Percentiles rank a stretch among this genome's conserved stretches.
Evolutionary conservation across 768 basidiomycete species (phyloP).

Genomic region (Fibroporia radiculosa): DNA sequence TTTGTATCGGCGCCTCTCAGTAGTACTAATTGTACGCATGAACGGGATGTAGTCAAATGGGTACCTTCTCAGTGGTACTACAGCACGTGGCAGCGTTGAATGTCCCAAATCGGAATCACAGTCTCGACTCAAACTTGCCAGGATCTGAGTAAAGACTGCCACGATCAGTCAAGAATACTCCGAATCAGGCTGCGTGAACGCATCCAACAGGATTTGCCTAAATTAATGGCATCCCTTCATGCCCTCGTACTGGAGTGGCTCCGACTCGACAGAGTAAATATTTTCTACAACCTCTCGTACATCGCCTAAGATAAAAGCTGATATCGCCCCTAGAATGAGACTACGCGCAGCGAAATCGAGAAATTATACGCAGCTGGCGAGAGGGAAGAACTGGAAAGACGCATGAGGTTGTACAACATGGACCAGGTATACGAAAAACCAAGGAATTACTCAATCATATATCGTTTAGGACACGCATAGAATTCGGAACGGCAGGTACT

Average conservation of each 20-base stretch:
- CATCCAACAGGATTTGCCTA: neutral
- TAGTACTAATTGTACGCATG: neutral
- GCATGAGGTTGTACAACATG: constrained; percentile 40
- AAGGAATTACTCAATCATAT: neutral
- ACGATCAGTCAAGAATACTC: neutral
- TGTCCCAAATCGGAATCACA: too few species aligned
- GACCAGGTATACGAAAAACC: neutral
- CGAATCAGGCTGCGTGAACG: neutral
- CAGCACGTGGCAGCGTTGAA: neutral
- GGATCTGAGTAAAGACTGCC: too few species aligned
- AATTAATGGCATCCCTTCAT: neutral
- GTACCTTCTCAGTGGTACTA: neutral
- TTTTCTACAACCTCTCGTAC: neutral
- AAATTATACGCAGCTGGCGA: constrained; percentile 35
- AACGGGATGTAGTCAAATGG: neutral
- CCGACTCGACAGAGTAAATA: neutral
- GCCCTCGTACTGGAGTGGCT: constrained; percentile 1
- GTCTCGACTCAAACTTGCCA: neutral
- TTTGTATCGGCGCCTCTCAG: neutral
- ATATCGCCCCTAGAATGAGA: constrained; percentile 34
- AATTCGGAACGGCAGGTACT: constrained; percentile 82
- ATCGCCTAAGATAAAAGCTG: neutral
- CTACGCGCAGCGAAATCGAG: constrained; percentile 42
- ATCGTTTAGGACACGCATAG: constrained; percentile 52
- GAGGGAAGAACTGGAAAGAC: constrained; percentile 41